Base-by-base conservation (phyloP, 2,329 filamentous ascomycete genomes). In the Apiospora aurea region DNA sequence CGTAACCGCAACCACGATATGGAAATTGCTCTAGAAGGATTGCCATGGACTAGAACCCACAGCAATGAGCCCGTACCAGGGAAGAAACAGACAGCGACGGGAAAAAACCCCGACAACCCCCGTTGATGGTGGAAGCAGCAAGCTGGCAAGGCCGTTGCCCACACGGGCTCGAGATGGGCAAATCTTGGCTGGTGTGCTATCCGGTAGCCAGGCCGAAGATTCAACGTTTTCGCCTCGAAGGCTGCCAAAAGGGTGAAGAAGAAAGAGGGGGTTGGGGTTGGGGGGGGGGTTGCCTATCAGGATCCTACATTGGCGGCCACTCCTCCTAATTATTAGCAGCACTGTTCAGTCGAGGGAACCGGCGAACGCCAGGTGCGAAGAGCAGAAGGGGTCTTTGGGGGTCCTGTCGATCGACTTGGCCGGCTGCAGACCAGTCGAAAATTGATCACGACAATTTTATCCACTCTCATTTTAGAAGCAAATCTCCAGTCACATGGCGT, bases 401-500 rank as follows among this genome's bases (percentile, higher is more conserved):
- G 34, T 64, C 57, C 34, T 64, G 57, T 64, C 57, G 57, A 64
- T 64, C 57, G 57, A 64, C 57, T 64, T 64, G 57, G 57, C 57
- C n/a, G 34, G 57, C 57, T 14, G 21, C 57, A 38, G 34, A 64
- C 57, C 38, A 38, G 57, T 64, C 57, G 57, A 64, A 64, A 64
- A 64, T 64, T 64, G 57, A 64, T 75, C 70, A 72, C 69, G 71
- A 74, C 69, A 49, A 47, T 8, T 69, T 61, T 70, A 73, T 46
- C 68, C 76, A 75, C 75, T 73, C 70, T 73, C 73, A 75, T 75
- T 75, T 75, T 76, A 76, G 73, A 70, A 75, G 67, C 69, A 73
- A 73, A 72, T 71, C 70, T 64, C 72, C 69, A 74, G 72, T 76
- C 75, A 75, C 76, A 76, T 77, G 76, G 73, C 71, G 67, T 71